Base-by-base conservation (phyloP, 352 stramenopile genomes). In the Globisporangium iwayamae region DNA sequence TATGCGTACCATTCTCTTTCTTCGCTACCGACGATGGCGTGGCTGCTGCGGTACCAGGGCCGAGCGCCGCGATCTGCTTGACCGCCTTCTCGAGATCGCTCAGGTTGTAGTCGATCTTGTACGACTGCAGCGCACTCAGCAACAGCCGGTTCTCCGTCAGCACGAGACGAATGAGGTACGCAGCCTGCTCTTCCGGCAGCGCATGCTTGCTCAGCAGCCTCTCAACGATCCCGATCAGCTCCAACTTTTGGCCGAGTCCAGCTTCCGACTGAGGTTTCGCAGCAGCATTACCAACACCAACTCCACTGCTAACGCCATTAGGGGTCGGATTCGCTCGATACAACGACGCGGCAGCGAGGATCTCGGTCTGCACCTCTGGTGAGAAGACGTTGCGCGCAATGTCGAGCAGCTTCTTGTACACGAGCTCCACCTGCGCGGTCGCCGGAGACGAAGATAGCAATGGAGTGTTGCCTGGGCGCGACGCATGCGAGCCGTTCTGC, bases 301-400 rank as follows among this genome's bases (percentile, higher is more conserved):
- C 25, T n/a, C 4, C 11, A 45, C 8, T 45, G 8, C 9, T 45
- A 45, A 25, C 22, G 22, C 9, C 38, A 45, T 16, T 45, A 16
- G 38, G 25, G 6, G 16, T 53, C 34, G 67, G 68, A 8, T 48
- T 60, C 2, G 63, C 45, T n/a, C 74, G 67, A 22, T 72, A 79
- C 8, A 63, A 3, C 13, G 68, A 70, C 1, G 78, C 81, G 5
- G 81, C 57, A 32, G 50, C 65, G 60, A 80, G 65, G 14, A 91
- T 55, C 46, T 83, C 72, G 46, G 60, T 72, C 70, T 89, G 83
- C 47, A 83, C 74, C 54, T 86, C 72, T 7, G 76, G 75, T 20
- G 76, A 85, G 47, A 82, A 87, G 6, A 85, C 76, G 54, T 60
- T 78, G n/a, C 67, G 67, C 14, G 75, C 83, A 53, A 91, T 83